Evolutionary conservation across 1,139 yeast species (phyloP).

Genomic region (Schwanniomyces etchellsii): DNA sequence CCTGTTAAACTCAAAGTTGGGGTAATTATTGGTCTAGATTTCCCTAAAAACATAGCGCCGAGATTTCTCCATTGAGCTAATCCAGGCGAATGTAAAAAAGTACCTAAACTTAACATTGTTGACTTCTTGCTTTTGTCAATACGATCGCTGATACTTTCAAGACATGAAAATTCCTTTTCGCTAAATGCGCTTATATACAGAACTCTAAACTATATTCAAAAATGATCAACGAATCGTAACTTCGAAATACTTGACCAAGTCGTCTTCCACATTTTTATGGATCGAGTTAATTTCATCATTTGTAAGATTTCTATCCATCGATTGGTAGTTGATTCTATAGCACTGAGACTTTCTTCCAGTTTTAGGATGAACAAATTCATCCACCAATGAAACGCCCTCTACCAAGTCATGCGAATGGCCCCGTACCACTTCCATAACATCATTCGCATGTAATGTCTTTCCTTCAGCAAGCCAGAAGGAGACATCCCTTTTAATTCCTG

Average conservation of each 20-base stretch:
- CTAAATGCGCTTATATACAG: not conserved
- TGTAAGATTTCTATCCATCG: conserved; percentile 90
- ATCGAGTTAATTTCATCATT: conserved; percentile 71
- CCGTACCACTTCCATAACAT: conserved; percentile 90
- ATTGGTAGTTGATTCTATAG: conserved; percentile 86
- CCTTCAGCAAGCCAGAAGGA: conserved; percentile 79
- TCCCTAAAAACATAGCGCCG: conserved; percentile 2
- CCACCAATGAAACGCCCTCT: conserved; percentile 76
- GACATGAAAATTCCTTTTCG: conserved; percentile 3
- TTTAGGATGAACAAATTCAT: conserved; percentile 82
- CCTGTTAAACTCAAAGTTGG: not conserved
- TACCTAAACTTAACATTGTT: not conserved
- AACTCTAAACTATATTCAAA: no score
- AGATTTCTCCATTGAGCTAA: conserved; percentile 1
- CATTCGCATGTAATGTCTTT: conserved; percentile 66
- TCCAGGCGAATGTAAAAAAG: no score
- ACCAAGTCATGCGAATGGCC: conserved; percentile 81
- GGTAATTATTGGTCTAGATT: conserved; percentile 1
- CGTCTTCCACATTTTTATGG: conserved; percentile 58
- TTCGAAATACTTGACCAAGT: conserved; percentile 45
- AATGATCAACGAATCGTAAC: conserved; percentile 58
- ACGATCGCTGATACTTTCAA: not conserved
- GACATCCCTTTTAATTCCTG: conserved; percentile 80
- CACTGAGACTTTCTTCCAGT: conserved; percentile 74
- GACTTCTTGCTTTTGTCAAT: not conserved